Base-by-base conservation (phyloP, 441 rosid genomes). In the Euphorbia schlechtendalii region DNA sequence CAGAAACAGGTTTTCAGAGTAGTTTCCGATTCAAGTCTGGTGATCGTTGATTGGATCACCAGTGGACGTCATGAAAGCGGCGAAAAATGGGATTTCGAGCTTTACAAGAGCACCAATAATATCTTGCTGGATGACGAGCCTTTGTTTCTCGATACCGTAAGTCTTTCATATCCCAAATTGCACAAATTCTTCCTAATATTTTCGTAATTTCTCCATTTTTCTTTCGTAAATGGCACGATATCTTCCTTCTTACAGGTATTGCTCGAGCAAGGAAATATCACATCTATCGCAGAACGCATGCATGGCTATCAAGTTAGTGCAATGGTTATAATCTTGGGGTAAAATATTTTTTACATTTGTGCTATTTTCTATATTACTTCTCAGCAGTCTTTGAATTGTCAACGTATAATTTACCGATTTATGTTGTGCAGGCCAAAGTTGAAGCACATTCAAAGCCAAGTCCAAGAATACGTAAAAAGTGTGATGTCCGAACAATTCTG, bases 11-110 rank as follows among this genome's bases (percentile, higher is more conserved):
- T 82, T 34, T 92, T 91, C 69, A 83, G 79, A 74, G 78, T 89
- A 68, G 65, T 61, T 68, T 71, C 83, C 1, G 88, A 86, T 72
- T 87, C 97, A 11, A 89, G 73, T 73, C 80, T 95, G 67, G 81
- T 91, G 24, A 69, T 89, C 66, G 96, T 94, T 15, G 97, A 94
- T 72, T 94, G 96, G 98, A 82, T 91, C 71, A 94, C 99, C 46
- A 91, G 97, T 56, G 99, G 98, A 13, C 97, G 91, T 45, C 97
- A 87, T 65, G 86, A 88, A 52, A 94, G 84, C 56, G 94, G 97
- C 45, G 97, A 94, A 72, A 91, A 84, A 76, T 91, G 98, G 97
- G 96, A 89, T 64, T 87, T 94, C 34, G 81, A 85, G 3, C 78
- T 78, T 71, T 94, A 94, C 55, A 89, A 80, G 80, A 91, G 99